Evolutionary conservation across 768 basidiomycete species (phyloP), one percentile per base, ranked within the genome.

Genomic region (Auriculariales sp.): DNA sequence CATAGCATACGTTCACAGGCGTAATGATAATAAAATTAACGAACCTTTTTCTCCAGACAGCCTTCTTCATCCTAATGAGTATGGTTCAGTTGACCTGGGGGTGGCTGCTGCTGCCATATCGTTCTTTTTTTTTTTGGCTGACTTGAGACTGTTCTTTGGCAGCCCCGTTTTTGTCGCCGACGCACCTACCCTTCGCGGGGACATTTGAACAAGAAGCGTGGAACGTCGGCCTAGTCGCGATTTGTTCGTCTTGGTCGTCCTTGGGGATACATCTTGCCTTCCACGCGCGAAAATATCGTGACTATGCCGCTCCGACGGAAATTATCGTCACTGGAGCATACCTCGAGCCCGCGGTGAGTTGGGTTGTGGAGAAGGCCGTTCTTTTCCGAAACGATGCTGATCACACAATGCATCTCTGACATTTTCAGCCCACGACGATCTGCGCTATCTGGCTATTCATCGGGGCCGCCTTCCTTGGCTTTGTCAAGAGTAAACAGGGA

Each of bases 241-340:
- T 68, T 7, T 68, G 70, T 25, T 85, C 80, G 81, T 81, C 73
- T 81, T 87, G 83, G 82, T 63, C 65, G 10, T 80, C 77, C 57
- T 65, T 87, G 3, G 84, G 74, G 3, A 74, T 85, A 4, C 73
- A 72, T 53, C 61, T 84, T 3, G 78, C 83, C 3, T 65, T 74
- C 56, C 58, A 83, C 3, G 68, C 79, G 1, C 73, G 84, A 11
- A 63, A 55, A 1, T 56, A 74, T 31, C 67, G 63, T 12, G 62
- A 69, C 48, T 61, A 68, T 2, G 59, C 56, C 22, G 74, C 70
- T 0, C 60, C 68, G 3, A 34, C 69, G 1, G 34, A 57, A 7
- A 64, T 64, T 3, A 71, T 74, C 2, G 59, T 75, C 3, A 57
- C 69, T 5, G 83, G 79, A 1, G 53, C 67, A 39, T 86, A 75